Evolutionary conservation across 1,284 basidiomycete genomes (phyloP).

Genomic region (Leccinum pachyderme): DNA sequence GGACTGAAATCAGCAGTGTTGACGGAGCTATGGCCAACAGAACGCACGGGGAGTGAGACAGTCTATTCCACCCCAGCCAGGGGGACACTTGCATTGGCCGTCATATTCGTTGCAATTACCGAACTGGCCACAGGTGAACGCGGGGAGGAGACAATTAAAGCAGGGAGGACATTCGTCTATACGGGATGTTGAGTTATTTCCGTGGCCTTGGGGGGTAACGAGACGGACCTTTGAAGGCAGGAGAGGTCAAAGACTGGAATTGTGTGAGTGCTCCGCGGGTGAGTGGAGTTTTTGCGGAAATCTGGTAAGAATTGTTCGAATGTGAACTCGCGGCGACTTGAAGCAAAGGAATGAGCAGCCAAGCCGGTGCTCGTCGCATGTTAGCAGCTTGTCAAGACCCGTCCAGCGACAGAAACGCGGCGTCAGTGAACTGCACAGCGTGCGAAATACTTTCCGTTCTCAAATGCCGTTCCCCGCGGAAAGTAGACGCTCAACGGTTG

Average conservation of each 20-base stretch:
- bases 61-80: conserved; percentile 83
- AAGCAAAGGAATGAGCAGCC: conserved; percentile 17
- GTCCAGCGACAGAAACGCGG: not conserved
- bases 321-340: conserved; percentile 7
- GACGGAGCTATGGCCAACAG: not conserved
- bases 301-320: conserved; percentile 24
- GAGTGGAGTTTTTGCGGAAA: conserved; percentile 23
- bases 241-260: conserved; percentile 22
- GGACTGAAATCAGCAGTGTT: conserved; percentile 3
- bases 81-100: conserved; percentile 77
- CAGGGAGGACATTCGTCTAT: conserved; percentile 54
- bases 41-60: conserved; percentile 69
- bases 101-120: conserved; percentile 77
- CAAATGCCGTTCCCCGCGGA: not conserved
- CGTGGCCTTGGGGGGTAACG: not conserved
- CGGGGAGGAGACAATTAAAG: conserved; percentile 74
- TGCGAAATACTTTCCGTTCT: conserved; percentile 16
- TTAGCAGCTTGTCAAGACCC: conserved; percentile 7
- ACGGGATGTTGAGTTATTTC: not conserved
- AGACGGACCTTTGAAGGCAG: conserved; percentile 17
- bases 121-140: conserved; percentile 71
- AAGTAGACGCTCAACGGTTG: not conserved
- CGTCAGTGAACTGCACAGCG: conserved; percentile 1
- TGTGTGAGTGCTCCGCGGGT: conserved; percentile 5
- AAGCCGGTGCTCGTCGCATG: conserved; percentile 24